phyloP scores from a whole-genome alignment of 495 filamentous ascomycete species.

The Aeminium ludgeri region DNA sequence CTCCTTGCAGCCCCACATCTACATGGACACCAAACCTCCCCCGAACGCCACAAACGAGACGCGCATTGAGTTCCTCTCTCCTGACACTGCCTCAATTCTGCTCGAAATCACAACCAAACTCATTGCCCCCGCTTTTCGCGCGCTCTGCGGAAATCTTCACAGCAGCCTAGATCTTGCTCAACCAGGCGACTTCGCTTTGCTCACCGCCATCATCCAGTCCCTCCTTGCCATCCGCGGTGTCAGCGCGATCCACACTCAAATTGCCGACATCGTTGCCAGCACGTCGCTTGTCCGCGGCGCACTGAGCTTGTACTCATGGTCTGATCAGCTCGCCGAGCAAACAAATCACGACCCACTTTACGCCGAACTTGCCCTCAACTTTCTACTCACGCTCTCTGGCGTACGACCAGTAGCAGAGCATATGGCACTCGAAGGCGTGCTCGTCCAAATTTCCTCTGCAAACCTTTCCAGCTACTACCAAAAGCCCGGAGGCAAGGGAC shows the following conservation, averaged over 20 bases:
- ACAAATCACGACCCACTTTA: slow-evolving; percentile 72
- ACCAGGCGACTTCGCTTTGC: slow-evolving; percentile 61
- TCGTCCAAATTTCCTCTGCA: slow-evolving; percentile 61
- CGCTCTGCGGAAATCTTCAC: slow-evolving; percentile 59
- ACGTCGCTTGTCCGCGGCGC: slow-evolving; percentile 58
- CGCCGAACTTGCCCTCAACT: slow-evolving; percentile 70
- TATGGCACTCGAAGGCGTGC: slow-evolving; percentile 66
- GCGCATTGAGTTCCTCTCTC: slow-evolving; percentile 7
- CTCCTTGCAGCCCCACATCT: slow-evolving; percentile 46
- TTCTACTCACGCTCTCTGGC: slow-evolving; percentile 72
- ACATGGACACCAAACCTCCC: neutral
- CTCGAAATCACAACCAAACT: slow-evolving; percentile 59
- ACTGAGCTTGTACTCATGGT: slow-evolving; percentile 83
- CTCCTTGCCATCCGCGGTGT: slow-evolving; percentile 56
- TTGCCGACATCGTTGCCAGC: slow-evolving; percentile 44
- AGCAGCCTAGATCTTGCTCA: slow-evolving; percentile 22
- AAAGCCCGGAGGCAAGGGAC: slow-evolving; percentile 48
- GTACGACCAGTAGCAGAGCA: slow-evolving; percentile 74
- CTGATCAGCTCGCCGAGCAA: slow-evolving; percentile 44
- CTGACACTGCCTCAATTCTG: slow-evolving; percentile 33
- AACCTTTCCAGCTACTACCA: slow-evolving; percentile 54
- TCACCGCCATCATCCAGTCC: slow-evolving; percentile 78
- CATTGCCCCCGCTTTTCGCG: slow-evolving; percentile 66
- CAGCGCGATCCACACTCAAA: slow-evolving; percentile 40
- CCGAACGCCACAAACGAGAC: neutral